Conservation (phyloP, 2,329 filamentous ascomycete genomes). For the Colletotrichum eleusines region DNA sequence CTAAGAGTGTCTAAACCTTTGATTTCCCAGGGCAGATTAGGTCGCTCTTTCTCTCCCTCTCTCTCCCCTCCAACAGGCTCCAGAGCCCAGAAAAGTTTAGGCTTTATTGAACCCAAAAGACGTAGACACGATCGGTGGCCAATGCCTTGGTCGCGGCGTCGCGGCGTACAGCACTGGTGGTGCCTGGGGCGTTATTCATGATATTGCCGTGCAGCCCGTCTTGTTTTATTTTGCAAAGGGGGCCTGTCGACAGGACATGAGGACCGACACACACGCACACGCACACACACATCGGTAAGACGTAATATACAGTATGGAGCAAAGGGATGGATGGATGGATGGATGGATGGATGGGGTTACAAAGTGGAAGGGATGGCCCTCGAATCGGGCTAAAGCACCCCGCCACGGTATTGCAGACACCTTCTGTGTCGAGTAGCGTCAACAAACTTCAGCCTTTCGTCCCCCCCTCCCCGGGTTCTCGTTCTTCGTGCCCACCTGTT, state of each 20-base stretch:
- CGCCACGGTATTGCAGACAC: slow-evolving; percentile 2
- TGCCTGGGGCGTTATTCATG: no score
- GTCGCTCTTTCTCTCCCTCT: neutral
- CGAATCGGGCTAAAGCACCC: slow-evolving; percentile 22
- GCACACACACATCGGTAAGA: no score
- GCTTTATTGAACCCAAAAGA: slow-evolving; percentile 13
- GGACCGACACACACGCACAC: no score
- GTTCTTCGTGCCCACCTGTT: neutral
- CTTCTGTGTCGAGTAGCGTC: neutral
- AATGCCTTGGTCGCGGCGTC: slow-evolving; percentile 12
- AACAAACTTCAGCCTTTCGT: slow-evolving; percentile 12
- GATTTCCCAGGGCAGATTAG: slow-evolving; percentile 16
- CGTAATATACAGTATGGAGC: no score
- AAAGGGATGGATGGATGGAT: no score
- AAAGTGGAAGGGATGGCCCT: neutral
- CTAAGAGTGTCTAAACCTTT: neutral
- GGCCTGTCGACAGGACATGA: slow-evolving; percentile 15
- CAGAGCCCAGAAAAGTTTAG: slow-evolving; percentile 26
- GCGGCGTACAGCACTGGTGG: slow-evolving; percentile 21
- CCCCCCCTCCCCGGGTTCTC: neutral
- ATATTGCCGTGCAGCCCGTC: slow-evolving; percentile 6
- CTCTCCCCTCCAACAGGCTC: slow-evolving; percentile 28
- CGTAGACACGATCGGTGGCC: neutral
- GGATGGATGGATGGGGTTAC: no score
- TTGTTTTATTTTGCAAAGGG: slow-evolving; percentile 18